Evolutionary conservation across 495 filamentous ascomycete genomes (phyloP), one percentile per base, ranked within the genome.

Genomic region (Penicillium egyptiacum): DNA sequence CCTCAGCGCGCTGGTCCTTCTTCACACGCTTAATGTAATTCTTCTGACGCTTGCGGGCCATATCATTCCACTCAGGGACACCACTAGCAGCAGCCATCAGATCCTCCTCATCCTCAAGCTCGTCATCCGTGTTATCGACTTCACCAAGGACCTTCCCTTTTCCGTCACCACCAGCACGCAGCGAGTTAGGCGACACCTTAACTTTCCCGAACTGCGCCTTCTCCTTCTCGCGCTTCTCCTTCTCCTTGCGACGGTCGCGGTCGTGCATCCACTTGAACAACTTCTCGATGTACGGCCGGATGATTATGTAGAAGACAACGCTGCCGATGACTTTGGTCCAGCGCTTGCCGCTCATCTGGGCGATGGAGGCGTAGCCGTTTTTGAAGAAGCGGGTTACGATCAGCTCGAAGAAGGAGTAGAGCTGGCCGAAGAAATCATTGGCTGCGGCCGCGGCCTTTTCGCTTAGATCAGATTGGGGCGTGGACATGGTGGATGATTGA

Each of bases 261-360:
- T 86, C 84, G 10, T 82, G 76, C 63, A 81, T 77, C 52, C 80
- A 75, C 14, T 77, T 70, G 58, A 79, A 79, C 47, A 71, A 79
- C 59, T 61, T 75, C 67, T 66, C 82, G 51, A 90, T 74, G 64
- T 85, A 87, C 0, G 87, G 86, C 4, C 88, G 80, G n/a, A 90
- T 56, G 16, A 90, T 70, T 56, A 83, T 41, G 72, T 90, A 90
- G 64, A 73, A 75, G 46, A 86, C 73, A 14, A 86, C 82, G 47
- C 87, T 75, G 53, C 80, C 74, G 55, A 86, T 69, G 25, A 89
- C 68, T 30, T 85, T 83, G 48, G 89, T 81, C 77, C 79, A 87
- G 60, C 84, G 78, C 55, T 79, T 64, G 25, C 69, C 54, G 55
- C 75, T 77, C 70, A 88, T 77, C 37, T 78, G 68, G 30, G 72